These are phyloP conservation scores for Tolypocladium guangdongense DNA, from an alignment of 2,329 filamentous ascomycete genomes.

Conservation along the genomic window DNA sequence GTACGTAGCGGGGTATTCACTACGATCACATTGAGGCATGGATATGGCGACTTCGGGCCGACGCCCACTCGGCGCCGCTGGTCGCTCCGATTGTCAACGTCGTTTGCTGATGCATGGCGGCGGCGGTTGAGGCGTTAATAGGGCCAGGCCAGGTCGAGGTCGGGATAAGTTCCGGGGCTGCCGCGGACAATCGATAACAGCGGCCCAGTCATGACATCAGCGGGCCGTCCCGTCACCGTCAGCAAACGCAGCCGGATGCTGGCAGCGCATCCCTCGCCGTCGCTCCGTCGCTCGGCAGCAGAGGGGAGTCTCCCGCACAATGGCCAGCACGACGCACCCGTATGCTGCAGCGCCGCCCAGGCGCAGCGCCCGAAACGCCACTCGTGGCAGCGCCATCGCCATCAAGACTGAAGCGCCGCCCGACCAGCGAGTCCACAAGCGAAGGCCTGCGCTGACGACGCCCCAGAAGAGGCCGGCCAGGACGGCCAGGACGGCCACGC, in stretches of 20 bases:
- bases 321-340: not conserved
- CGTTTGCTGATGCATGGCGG: not conserved
- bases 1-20: too few relatives aligned
- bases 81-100: not conserved
- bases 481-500: not conserved
- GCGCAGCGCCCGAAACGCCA: constrained; percentile 7
- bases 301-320: not conserved
- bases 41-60: not conserved
- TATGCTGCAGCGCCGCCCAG: not conserved
- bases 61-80: not conserved
- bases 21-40: not conserved
- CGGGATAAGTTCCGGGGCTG: not conserved
- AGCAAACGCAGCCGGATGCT: too few relatives aligned
- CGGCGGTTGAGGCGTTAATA: too few relatives aligned
- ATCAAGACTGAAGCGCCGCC: not conserved
- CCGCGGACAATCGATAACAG: not conserved
- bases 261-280: not conserved
- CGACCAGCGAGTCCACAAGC: not conserved
- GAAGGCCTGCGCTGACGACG: not conserved
- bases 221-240: too few relatives aligned
- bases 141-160: not conserved
- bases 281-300: not conserved
- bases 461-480: not conserved
- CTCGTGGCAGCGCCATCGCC: not conserved
- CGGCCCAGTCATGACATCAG: not conserved